These are phyloP conservation scores for Pseudohalonectria lignicola DNA, from an alignment of 2,329 filamentous ascomycete species.

Conservation along the genomic window DNA sequence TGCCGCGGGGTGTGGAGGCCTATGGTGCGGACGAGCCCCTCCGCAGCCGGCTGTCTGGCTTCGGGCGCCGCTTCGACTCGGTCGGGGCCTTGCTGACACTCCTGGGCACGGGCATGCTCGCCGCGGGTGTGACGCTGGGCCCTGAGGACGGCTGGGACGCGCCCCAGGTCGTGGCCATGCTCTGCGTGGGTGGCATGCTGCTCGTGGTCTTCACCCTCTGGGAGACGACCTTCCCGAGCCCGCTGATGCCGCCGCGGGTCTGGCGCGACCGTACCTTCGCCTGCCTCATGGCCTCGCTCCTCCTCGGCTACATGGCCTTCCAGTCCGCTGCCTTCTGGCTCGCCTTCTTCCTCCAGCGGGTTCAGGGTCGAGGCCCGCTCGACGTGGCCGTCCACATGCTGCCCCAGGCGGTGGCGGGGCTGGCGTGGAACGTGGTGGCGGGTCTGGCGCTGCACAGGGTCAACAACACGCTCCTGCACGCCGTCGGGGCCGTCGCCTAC, in stretches of 20 bases:
- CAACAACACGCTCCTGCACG: conserved; percentile 53
- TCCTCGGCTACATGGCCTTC: conserved; percentile 54
- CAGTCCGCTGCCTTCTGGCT: conserved; percentile 50
- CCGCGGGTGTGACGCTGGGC: conserved; percentile 46
- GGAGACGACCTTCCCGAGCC: conserved; percentile 41
- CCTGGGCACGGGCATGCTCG: conserved; percentile 54
- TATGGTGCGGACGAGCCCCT: conserved; percentile 16
- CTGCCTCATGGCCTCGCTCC: conserved; percentile 42
- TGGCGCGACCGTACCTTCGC: conserved; percentile 55
- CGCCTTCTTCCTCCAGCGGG: conserved; percentile 52
- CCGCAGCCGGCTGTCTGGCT: conserved; percentile 20
- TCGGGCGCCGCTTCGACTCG: conserved; percentile 47
- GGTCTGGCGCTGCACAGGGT: conserved; percentile 51
- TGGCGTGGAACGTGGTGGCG: conserved; percentile 52
- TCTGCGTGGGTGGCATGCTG: conserved; percentile 46
- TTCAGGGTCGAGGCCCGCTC: conserved; percentile 40
- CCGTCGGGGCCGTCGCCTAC: conserved; percentile 26
- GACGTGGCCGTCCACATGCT: conserved; percentile 51
- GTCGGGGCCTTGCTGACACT: conserved; percentile 50
- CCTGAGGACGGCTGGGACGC: conserved; percentile 52
- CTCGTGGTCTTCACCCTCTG: conserved; percentile 49
- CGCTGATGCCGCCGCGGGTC: conserved; percentile 41
- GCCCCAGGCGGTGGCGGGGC: conserved; percentile 52
- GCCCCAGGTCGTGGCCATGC: conserved; percentile 48
- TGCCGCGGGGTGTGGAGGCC: conserved; percentile 40